phyloP scores from a whole-genome alignment of 306 rosid species.

The Pachyrhizus erosus region DNA sequence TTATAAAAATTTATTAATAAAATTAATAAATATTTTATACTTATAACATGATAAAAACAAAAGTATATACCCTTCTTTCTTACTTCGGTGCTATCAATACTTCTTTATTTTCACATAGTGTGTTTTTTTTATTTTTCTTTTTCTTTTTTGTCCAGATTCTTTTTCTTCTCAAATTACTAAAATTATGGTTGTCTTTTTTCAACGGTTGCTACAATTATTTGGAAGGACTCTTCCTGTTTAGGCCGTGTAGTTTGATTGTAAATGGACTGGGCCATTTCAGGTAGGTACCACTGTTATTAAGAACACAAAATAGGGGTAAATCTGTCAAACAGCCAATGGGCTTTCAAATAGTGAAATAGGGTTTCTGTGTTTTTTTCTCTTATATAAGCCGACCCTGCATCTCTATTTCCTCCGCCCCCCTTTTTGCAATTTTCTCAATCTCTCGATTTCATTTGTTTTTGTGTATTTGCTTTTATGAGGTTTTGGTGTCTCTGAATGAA shows the following conservation, averaged over 20 bases:
- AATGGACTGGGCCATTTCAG: neutral
- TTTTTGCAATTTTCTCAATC: no score
- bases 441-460: neutral
- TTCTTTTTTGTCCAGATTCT: no score
- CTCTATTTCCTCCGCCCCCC: neutral
- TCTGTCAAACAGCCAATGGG: neutral
- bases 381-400: neutral
- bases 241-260: neutral
- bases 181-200: no score
- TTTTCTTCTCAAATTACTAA: neutral
- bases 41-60: no score
- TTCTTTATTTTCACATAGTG: no score
- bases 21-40: no score
- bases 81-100: no score
- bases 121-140: no score
- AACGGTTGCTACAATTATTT: neutral
- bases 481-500: neutral
- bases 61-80: no score
- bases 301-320: neutral
- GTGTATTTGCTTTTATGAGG: neutral
- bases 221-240: neutral
- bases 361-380: slow-evolving; percentile 9
- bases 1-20: no score
- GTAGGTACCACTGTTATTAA: neutral
- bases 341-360: slow-evolving; percentile 29